These are phyloP conservation scores for Solanum rostratum DNA, from an alignment of 257 asterid species.

Conservation along the genomic window DNA sequence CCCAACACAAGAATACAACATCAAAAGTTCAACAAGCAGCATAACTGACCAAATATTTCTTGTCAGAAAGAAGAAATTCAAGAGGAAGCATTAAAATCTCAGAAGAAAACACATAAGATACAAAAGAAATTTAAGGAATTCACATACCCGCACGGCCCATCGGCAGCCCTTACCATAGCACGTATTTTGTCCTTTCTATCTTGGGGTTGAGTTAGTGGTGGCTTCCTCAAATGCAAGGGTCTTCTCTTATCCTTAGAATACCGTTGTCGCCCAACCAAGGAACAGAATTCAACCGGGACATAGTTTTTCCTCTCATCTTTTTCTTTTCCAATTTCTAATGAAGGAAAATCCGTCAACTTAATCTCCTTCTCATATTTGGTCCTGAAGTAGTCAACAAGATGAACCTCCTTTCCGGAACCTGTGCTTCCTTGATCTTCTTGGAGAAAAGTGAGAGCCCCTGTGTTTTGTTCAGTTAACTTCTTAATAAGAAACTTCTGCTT, in stretches of 20 bases:
- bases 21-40: neutral
- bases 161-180: slow-evolving; percentile 39
- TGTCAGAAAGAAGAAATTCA: neutral
- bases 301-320: slow-evolving; percentile 23
- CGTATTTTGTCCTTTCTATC: slow-evolving; percentile 25
- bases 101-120: neutral
- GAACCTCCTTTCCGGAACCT: neutral
- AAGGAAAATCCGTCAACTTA: slow-evolving; percentile 29
- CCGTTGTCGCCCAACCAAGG: slow-evolving; percentile 48
- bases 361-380: slow-evolving; percentile 32
- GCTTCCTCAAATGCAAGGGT: slow-evolving; percentile 12
- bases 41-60: neutral
- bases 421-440: slow-evolving; percentile 28
- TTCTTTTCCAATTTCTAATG: slow-evolving; percentile 49
- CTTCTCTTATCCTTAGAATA: slow-evolving; percentile 27
- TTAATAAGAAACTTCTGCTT: slow-evolving; percentile 39
- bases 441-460: slow-evolving; percentile 14
- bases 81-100: neutral
- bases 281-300: slow-evolving; percentile 65
- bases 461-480: slow-evolving; percentile 7
- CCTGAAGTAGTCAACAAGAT: slow-evolving; percentile 35
- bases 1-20: neutral
- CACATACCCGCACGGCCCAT: slow-evolving; percentile 69
- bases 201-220: slow-evolving; percentile 27
- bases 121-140: neutral